phyloP scores from a whole-genome alignment of 768 basidiomycete species.

The Suillus subalutaceus region DNA sequence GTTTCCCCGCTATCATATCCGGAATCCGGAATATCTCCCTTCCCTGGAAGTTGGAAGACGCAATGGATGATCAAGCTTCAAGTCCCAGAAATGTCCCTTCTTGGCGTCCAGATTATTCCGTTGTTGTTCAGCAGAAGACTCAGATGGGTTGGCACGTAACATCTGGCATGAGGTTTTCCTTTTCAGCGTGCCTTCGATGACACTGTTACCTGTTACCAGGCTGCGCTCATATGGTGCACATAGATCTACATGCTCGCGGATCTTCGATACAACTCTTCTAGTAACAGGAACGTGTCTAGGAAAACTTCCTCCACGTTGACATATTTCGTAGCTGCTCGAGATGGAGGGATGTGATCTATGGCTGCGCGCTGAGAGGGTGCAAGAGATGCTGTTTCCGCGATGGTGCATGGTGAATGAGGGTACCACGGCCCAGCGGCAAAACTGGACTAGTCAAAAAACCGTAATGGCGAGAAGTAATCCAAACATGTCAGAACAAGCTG shows the following conservation, averaged over 20 bases:
- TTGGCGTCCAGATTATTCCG: background rate
- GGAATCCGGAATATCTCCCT: background rate
- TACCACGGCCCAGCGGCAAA: too few relatives aligned
- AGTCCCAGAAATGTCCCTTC: too few relatives aligned
- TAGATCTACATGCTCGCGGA: background rate
- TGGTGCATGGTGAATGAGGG: too few relatives aligned
- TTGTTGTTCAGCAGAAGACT: background rate
- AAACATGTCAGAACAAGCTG: slow-evolving; percentile 15
- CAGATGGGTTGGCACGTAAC: background rate
- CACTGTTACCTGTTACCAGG: too few relatives aligned
- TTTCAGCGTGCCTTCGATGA: background rate
- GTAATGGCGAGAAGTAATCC: too few relatives aligned
- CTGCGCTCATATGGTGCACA: background rate
- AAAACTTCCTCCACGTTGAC: background rate
- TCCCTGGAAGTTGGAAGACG: too few relatives aligned
- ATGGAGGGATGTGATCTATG: too few relatives aligned
- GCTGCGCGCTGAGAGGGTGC: too few relatives aligned
- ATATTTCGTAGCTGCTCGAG: background rate
- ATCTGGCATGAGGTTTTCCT: background rate
- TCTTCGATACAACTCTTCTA: background rate
- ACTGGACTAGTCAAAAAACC: too few relatives aligned
- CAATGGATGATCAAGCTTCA: background rate
- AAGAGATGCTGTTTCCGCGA: too few relatives aligned
- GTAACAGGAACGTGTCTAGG: background rate
- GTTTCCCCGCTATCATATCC: background rate